A percentile compares a stretch with the other conserved stretches of the same genome.
Evolutionary conservation across 2,329 filamentous ascomycete genomes (phyloP).

Genomic region (Microsporum audouinii): DNA sequence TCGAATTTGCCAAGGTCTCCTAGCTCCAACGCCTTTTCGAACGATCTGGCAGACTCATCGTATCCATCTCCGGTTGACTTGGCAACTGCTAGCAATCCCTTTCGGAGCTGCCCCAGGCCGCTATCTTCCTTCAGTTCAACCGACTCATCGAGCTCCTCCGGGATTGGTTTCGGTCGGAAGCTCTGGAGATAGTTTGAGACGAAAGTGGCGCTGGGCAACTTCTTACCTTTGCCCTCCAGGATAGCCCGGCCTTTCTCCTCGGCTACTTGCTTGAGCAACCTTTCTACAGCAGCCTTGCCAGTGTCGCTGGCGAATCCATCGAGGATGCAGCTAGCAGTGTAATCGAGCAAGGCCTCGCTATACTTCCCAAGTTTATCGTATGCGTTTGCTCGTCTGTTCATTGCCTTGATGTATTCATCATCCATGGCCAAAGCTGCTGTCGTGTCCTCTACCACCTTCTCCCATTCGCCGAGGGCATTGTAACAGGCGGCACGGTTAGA

Average conservation of each 20-base stretch:
- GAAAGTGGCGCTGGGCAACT: constrained; percentile 88
- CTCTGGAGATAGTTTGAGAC: constrained; percentile 98
- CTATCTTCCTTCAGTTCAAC: constrained; percentile 65
- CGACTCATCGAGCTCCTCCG: constrained; percentile 69
- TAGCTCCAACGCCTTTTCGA: constrained; percentile 76
- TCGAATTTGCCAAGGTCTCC: constrained; percentile 71
- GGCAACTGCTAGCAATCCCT: constrained; percentile 67
- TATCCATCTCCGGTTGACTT: constrained; percentile 87
- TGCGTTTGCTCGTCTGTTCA: constrained; percentile 91
- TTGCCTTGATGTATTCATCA: constrained; percentile 89
- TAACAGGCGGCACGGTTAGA: constrained; percentile 97
- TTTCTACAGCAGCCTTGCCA: constrained; percentile 80
- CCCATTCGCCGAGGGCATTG: constrained; percentile 85
- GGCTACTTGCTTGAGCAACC: constrained; percentile 90
- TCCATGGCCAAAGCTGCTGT: constrained; percentile 89
- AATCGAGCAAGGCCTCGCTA: constrained; percentile 91
- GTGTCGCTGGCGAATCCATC: constrained; percentile 89
- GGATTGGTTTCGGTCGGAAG: constrained; percentile 74
- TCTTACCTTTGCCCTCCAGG: constrained; percentile 65
- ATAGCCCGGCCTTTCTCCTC: constrained; percentile 89
- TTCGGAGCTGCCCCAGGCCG: constrained; percentile 74
- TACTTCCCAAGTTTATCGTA: constrained; percentile 88
- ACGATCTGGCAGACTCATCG: constrained; percentile 72
- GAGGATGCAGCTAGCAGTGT: constrained; percentile 97
- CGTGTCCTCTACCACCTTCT: constrained; percentile 93